Conservation (phyloP, 176 grass and related monocot species). For the Oryza rufipogon region DNA sequence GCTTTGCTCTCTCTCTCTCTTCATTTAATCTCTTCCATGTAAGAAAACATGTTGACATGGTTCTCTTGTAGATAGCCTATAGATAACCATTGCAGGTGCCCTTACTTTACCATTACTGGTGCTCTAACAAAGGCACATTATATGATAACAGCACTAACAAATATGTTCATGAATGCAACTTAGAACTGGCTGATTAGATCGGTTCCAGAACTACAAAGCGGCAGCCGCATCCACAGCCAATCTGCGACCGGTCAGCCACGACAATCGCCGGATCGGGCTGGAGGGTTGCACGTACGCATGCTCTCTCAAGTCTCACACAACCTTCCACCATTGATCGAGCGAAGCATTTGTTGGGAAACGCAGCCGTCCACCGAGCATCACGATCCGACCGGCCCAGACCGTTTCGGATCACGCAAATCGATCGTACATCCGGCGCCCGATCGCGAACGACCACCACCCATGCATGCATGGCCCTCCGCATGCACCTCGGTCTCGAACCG, state of each 20-base stretch:
- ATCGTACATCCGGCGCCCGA: neutral
- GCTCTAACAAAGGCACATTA: neutral
- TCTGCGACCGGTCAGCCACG: neutral
- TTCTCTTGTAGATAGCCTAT: too few species aligned
- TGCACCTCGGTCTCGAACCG: constrained; percentile 6
- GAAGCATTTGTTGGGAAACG: constrained; percentile 9
- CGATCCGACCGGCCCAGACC: neutral
- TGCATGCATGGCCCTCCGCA: neutral
- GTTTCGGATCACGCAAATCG: constrained; percentile 18
- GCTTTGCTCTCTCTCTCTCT: too few species aligned
- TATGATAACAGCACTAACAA: neutral
- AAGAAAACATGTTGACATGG: too few species aligned
- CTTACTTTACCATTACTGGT: too few species aligned
- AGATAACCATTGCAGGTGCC: too few species aligned
- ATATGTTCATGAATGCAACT: neutral
- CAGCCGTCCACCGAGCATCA: constrained; percentile 2
- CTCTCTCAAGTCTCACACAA: neutral
- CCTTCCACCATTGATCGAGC: neutral
- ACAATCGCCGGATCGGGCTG: neutral
- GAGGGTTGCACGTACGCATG: neutral
- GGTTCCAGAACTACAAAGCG: neutral
- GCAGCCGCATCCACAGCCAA: neutral
- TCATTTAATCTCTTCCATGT: too few species aligned
- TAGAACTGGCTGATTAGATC: neutral
- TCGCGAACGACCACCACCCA: constrained; percentile 27